A percentile compares a stretch with the other conserved stretches of the same genome.
Conservation (phyloP, 2,329 filamentous ascomycete genomes). For the Aspergillus melleus region DNA sequence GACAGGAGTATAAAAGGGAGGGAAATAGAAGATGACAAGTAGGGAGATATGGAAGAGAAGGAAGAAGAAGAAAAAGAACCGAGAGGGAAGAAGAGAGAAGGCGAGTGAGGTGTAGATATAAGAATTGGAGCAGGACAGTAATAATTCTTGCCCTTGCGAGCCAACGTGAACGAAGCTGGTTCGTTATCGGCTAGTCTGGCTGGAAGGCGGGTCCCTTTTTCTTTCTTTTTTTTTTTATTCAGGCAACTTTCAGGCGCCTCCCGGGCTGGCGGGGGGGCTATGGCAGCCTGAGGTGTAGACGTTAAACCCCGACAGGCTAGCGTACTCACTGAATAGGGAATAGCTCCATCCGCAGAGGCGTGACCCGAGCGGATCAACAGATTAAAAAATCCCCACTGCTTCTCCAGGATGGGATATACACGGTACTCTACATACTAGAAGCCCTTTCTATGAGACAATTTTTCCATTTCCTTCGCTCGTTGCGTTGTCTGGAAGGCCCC, state of each 20-base stretch:
- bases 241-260: not conserved
- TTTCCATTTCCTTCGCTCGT: not conserved
- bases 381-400: constrained; percentile 18
- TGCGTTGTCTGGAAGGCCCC: not conserved
- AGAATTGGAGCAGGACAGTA: constrained; percentile 4
- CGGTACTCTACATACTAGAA: constrained; percentile 25
- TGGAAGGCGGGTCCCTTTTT: not conserved
- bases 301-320: not conserved
- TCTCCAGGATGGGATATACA: constrained; percentile 27
- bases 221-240: not conserved
- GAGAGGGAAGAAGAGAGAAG: constrained; percentile 9
- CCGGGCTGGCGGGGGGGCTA: too few relatives aligned
- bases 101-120: constrained; percentile 14
- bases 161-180: not conserved
- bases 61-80: constrained; percentile 12
- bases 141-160: constrained; percentile 6
- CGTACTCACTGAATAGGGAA: not conserved
- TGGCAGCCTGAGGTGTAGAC: not conserved
- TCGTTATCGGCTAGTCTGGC: not conserved
- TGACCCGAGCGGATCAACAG: constrained; percentile 15
- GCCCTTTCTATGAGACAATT: constrained; percentile 10
- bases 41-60: constrained; percentile 3
- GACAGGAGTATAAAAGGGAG: not conserved
- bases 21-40: constrained; percentile 9
- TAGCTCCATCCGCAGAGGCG: not conserved